Conservation (phyloP, 345 rosid species). For the Linum trigynum region DNA sequence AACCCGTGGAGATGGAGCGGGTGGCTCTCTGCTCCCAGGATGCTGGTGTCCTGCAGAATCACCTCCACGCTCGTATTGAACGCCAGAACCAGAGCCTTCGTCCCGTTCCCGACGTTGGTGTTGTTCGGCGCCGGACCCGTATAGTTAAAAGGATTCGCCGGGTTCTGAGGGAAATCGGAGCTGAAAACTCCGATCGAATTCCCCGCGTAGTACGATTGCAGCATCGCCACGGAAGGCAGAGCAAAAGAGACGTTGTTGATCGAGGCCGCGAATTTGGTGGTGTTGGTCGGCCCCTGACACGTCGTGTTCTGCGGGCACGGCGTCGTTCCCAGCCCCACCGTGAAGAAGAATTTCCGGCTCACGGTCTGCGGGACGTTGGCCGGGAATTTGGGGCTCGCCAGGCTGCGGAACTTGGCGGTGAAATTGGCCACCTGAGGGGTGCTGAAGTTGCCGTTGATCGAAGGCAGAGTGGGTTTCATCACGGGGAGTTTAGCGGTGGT, state of each 20-base stretch:
- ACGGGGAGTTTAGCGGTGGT: background rate
- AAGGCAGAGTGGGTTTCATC: slow-evolving; percentile 14
- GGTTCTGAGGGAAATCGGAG: slow-evolving; percentile 23
- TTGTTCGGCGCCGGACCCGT: slow-evolving; percentile 21
- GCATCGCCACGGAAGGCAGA: slow-evolving; percentile 15
- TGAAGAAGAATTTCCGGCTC: slow-evolving; percentile 18
- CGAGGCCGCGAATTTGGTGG: slow-evolving; percentile 20
- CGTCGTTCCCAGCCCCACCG: slow-evolving; percentile 18
- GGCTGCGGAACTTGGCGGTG: slow-evolving; percentile 15
- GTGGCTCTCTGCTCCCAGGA: slow-evolving; percentile 22
- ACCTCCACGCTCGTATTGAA: slow-evolving; percentile 24
- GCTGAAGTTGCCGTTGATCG: slow-evolving; percentile 6
- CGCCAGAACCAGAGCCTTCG: slow-evolving; percentile 5
- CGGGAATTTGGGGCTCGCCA: slow-evolving; percentile 14
- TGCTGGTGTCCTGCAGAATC: slow-evolving; percentile 20
- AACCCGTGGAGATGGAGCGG: slow-evolving; percentile 22
- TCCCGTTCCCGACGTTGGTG: slow-evolving; percentile 16
- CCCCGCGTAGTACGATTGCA: slow-evolving; percentile 19
- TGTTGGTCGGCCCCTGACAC: slow-evolving; percentile 22
- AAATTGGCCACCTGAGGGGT: slow-evolving; percentile 15
- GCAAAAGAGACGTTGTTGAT: slow-evolving; percentile 17
- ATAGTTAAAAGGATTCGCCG: slow-evolving; percentile 13
- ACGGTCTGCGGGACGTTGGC: slow-evolving; percentile 20
- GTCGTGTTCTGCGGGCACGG: slow-evolving; percentile 20
- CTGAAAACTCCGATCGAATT: slow-evolving; percentile 18